Conservation (phyloP, 495 filamentous ascomycete genomes). For the Tuber umbilicatum region DNA sequence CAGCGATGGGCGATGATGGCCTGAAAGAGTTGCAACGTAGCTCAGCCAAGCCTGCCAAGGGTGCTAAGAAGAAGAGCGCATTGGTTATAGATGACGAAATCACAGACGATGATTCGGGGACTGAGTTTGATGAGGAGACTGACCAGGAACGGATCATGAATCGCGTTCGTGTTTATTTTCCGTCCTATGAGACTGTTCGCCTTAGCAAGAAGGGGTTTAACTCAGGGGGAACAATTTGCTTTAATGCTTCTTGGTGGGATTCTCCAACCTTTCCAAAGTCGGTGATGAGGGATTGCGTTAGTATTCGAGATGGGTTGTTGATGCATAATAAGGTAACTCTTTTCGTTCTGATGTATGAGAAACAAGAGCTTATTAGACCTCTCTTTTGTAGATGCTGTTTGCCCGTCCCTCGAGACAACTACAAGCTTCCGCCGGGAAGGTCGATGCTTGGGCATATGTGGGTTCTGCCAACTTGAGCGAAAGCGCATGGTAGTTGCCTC, state of each 20-base stretch:
- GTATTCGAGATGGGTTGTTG: conserved; percentile 58
- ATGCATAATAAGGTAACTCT: conserved; percentile 73
- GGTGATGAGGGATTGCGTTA: conserved; percentile 69
- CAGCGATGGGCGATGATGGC: conserved; percentile 43
- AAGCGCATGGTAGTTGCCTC: conserved; percentile 70
- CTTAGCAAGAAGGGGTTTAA: conserved; percentile 54
- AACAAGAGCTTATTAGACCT: conserved; percentile 1
- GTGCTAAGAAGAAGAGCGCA: conserved; percentile 53
- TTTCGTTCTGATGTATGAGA: not conserved
- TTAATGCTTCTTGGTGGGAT: conserved; percentile 62
- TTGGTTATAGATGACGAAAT: conserved; percentile 48
- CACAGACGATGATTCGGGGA: conserved; percentile 40
- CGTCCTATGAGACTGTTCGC: conserved; percentile 64
- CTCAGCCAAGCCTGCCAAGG: not conserved
- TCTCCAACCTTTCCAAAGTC: conserved; percentile 58
- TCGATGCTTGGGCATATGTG: conserved; percentile 69
- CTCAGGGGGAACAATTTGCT: conserved; percentile 73
- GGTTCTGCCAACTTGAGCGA: conserved; percentile 89
- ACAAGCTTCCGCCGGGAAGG: conserved; percentile 18
- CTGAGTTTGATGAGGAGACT: conserved; percentile 37
- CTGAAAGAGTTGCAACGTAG: conserved; percentile 16
- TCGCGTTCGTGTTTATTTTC: conserved; percentile 72
- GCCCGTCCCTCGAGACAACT: conserved; percentile 49
- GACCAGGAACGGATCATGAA: conserved; percentile 46
- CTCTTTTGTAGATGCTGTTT: conserved; percentile 53